A percentile compares a stretch with the other conserved stretches of the same genome.
These are phyloP conservation scores for Xanthoconium purpureum DNA, from an alignment of 768 basidiomycete species.

Conservation along the genomic window DNA sequence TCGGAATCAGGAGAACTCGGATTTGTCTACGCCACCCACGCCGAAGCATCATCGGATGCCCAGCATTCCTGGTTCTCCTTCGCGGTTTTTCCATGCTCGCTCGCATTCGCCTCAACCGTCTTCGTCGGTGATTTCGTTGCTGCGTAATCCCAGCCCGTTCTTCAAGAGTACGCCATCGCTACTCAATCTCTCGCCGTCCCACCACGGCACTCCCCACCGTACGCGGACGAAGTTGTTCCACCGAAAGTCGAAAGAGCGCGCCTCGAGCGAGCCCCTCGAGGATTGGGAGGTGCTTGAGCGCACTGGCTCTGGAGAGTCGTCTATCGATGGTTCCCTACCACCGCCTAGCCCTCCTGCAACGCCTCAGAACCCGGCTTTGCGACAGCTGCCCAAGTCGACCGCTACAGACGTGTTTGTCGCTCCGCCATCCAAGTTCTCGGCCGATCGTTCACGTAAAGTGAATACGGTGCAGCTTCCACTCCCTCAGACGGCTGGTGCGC, in stretches of 20 bases:
- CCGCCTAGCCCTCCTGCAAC: slow-evolving; percentile 21
- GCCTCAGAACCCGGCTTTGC: slow-evolving; percentile 15
- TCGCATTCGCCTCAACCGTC: slow-evolving; percentile 35
- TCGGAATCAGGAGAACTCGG: slow-evolving; percentile 30
- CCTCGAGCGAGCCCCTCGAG: slow-evolving; percentile 32
- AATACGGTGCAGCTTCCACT: slow-evolving; percentile 26
- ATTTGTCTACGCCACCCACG: slow-evolving; percentile 31
- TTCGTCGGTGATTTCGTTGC: slow-evolving; percentile 33
- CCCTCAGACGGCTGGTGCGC: slow-evolving; percentile 13
- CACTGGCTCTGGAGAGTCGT: slow-evolving; percentile 27
- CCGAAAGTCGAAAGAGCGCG: slow-evolving; percentile 34
- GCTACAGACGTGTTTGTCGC: slow-evolving; percentile 14
- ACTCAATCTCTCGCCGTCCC: slow-evolving; percentile 30
- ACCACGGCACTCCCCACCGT: slow-evolving; percentile 29
- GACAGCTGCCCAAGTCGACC: slow-evolving; percentile 14
- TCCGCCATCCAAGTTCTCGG: slow-evolving; percentile 5
- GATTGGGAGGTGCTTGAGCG: slow-evolving; percentile 34
- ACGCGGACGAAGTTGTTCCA: slow-evolving; percentile 34
- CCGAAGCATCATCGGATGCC: slow-evolving; percentile 33
- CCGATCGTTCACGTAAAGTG: slow-evolving; percentile 24
- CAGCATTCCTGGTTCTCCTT: slow-evolving; percentile 31
- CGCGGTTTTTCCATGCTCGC: slow-evolving; percentile 29
- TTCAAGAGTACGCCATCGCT: slow-evolving; percentile 35
- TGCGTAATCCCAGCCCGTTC: slow-evolving; percentile 35
- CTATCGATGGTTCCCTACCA: slow-evolving; percentile 19